These are phyloP conservation scores for Phialophora verrucosa DNA, from an alignment of 2,329 filamentous ascomycete species.

Conservation along the genomic window DNA sequence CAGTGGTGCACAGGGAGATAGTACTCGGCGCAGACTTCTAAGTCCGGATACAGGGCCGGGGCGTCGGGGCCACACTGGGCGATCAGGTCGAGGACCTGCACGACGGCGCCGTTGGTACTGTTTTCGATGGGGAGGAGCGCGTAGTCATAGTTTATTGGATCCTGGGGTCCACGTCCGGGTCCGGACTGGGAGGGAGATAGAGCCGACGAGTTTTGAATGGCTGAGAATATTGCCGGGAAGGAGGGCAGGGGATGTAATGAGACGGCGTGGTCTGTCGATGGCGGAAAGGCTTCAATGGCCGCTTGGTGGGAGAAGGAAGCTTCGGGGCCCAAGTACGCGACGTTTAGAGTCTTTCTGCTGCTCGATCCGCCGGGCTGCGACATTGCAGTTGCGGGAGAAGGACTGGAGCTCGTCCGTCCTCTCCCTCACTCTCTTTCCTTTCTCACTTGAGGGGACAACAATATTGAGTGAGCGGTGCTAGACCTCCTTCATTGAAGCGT, in stretches of 20 bases:
- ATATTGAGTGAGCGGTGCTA: background rate
- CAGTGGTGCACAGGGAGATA: slow-evolving; percentile 91
- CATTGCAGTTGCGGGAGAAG: background rate
- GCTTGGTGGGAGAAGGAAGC: slow-evolving; percentile 75
- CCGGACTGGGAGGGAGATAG: background rate
- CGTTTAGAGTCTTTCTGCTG: slow-evolving; percentile 9
- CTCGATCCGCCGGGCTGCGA: background rate
- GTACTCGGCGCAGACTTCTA: slow-evolving; percentile 79
- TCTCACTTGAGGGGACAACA: background rate
- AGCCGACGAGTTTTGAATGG: slow-evolving; percentile 53
- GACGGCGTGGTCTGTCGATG: background rate
- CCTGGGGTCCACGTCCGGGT: background rate
- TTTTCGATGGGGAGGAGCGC: slow-evolving; percentile 96
- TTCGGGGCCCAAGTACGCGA: slow-evolving; percentile 66
- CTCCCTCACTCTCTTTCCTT: background rate
- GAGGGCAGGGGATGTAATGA: slow-evolving; percentile 30
- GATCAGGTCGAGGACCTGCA: slow-evolving; percentile 87
- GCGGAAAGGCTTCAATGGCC: slow-evolving; percentile 34
- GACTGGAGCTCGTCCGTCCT: background rate
- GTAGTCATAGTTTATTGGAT: slow-evolving; percentile 55
- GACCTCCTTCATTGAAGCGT: background rate
- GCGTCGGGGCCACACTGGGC: slow-evolving; percentile 67
- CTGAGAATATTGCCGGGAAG: slow-evolving; percentile 50
- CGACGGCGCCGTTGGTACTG: slow-evolving; percentile 89
- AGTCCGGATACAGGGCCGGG: slow-evolving; percentile 63